These are phyloP conservation scores for Colletotrichum lupini DNA, from an alignment of 2,329 filamentous ascomycete species.

Conservation along the genomic window DNA sequence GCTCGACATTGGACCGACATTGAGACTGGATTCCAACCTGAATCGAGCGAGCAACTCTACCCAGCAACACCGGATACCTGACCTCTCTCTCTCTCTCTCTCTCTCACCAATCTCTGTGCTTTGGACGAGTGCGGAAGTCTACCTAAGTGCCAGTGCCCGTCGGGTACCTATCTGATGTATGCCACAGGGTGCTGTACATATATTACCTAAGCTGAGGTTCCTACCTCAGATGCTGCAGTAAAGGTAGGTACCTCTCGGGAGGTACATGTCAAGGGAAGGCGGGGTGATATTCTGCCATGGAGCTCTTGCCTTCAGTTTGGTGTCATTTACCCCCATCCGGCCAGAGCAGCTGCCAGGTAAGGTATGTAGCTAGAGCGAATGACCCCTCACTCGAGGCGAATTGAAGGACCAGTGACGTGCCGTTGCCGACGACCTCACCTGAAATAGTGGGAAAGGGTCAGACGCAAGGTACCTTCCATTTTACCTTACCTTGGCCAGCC, in stretches of 20 bases:
- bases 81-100: not conserved
- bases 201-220: not conserved
- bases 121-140: slow-evolving; percentile 1
- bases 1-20: not conserved
- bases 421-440: not conserved
- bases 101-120: not conserved
- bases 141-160: not conserved
- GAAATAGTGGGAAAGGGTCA: slow-evolving; percentile 16
- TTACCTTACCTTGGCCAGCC: too few species aligned
- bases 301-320: not conserved
- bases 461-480: not conserved
- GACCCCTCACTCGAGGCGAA: not conserved
- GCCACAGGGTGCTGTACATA: not conserved
- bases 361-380: not conserved
- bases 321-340: not conserved
- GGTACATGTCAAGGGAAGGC: too few species aligned
- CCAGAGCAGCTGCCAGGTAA: not conserved
- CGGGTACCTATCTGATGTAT: too few species aligned
- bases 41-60: not conserved
- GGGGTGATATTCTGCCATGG: not conserved
- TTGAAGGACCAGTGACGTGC: not conserved
- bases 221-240: not conserved
- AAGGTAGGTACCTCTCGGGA: not conserved
- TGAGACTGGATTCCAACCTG: not conserved
- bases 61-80: not conserved